Evolutionary conservation across 257 asterid genomes (phyloP).

Genomic region (Solanum arcanum): DNA sequence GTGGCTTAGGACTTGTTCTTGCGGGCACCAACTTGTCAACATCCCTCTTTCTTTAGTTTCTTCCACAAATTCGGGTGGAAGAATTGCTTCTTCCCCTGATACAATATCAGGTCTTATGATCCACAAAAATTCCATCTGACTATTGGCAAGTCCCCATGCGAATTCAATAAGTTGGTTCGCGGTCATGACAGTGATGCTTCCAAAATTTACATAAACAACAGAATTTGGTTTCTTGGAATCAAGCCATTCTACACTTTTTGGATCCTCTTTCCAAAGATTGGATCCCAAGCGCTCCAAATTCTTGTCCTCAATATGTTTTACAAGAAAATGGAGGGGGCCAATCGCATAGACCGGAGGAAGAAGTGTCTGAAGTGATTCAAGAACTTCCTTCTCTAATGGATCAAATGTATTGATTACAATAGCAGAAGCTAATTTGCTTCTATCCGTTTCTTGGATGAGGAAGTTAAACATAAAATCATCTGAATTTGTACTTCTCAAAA

Average conservation of each 20-base stretch:
- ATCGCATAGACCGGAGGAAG: constrained; percentile 31
- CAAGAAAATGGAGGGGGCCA: constrained; percentile 39
- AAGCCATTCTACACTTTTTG: constrained; percentile 39
- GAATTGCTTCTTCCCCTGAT: constrained; percentile 1
- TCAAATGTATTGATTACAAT: constrained; percentile 38
- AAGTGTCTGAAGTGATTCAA: constrained; percentile 15
- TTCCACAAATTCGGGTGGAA: background rate
- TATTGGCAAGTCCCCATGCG: constrained; percentile 8
- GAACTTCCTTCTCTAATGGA: constrained; percentile 24
- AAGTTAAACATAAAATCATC: constrained; percentile 26
- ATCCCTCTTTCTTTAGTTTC: constrained; percentile 9
- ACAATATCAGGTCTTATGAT: constrained; percentile 9
- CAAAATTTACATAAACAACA: constrained; percentile 35
- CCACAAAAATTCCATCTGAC: constrained; percentile 7
- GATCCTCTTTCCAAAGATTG: constrained; percentile 49
- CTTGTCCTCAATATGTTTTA: background rate
- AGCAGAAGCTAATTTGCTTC: constrained; percentile 21
- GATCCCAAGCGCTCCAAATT: constrained; percentile 10
- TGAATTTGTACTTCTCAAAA: constrained; percentile 18
- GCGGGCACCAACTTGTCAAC: constrained; percentile 8
- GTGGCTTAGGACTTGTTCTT: constrained; percentile 6
- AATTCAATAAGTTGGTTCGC: background rate
- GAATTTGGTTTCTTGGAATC: constrained; percentile 25
- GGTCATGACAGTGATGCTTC: constrained; percentile 13
- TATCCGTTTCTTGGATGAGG: background rate